A percentile compares a stretch with the other conserved stretches of the same genome.
Evolutionary conservation across 768 basidiomycete species (phyloP).

Genomic region (Lactifluus piperatus): DNA sequence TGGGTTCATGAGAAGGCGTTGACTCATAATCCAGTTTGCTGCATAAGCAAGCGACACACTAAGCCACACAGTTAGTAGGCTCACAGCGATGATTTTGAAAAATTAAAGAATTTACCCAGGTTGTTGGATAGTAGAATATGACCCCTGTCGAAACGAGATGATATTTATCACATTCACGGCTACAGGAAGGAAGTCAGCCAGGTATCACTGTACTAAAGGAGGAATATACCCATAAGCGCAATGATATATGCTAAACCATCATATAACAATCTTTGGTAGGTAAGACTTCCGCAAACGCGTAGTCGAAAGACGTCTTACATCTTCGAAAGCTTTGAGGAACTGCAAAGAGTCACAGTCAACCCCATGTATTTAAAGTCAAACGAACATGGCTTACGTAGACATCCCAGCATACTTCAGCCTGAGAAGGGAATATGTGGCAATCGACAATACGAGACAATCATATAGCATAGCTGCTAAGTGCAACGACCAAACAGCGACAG

Average conservation of each 20-base stretch:
- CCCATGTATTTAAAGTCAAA: too few relatives aligned
- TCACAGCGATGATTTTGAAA: neutral
- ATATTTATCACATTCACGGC: slow-evolving; percentile 20
- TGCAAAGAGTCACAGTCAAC: neutral
- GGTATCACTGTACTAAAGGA: too few relatives aligned
- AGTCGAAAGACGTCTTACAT: slow-evolving; percentile 12
- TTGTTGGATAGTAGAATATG: slow-evolving; percentile 21
- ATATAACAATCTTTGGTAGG: slow-evolving; percentile 7
- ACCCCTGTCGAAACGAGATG: slow-evolving; percentile 21
- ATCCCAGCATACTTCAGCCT: too few relatives aligned
- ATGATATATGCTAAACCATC: too few relatives aligned
- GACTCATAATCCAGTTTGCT: slow-evolving; percentile 30
- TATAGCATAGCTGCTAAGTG: too few relatives aligned
- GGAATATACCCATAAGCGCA: too few relatives aligned
- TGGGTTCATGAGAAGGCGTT: slow-evolving; percentile 29
- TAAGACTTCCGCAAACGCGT: neutral
- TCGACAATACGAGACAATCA: too few relatives aligned
- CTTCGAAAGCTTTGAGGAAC: slow-evolving; percentile 21
- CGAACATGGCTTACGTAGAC: too few relatives aligned
- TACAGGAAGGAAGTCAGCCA: too few relatives aligned
- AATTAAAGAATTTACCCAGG: neutral
- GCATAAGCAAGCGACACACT: slow-evolving; percentile 28
- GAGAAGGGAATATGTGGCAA: too few relatives aligned
- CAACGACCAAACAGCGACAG: too few relatives aligned
- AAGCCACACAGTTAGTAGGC: neutral